Percentiles rank a stretch among this genome's conserved stretches.
Conservation (phyloP, 1,284 basidiomycete genomes). For the Tranzscheliella williamsii region DNA sequence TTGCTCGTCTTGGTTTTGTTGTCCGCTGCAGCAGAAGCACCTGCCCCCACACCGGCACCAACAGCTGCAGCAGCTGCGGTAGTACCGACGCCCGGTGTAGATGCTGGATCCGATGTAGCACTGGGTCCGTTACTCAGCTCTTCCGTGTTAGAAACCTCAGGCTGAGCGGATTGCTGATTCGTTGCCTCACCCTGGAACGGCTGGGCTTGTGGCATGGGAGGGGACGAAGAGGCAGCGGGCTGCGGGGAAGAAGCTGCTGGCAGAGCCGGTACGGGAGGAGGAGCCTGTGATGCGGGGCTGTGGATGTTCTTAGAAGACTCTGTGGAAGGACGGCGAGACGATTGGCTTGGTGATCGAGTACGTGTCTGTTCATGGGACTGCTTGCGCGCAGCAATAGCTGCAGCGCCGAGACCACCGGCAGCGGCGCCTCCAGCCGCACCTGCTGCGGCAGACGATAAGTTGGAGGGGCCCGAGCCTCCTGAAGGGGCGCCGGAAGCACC, state of each 20-base stretch:
- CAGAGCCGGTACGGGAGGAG: conserved; percentile 32
- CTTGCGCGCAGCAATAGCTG: conserved; percentile 10
- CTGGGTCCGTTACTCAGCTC: no score
- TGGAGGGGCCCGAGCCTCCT: conserved; percentile 8
- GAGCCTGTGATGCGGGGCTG: conserved; percentile 10
- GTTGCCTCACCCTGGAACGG: no score
- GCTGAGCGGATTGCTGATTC: no score
- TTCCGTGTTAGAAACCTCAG: no score
- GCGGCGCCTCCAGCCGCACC: background rate
- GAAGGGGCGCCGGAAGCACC: conserved; percentile 7
- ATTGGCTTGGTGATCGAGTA: conserved; percentile 15
- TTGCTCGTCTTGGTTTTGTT: conserved; percentile 25
- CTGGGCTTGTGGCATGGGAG: no score
- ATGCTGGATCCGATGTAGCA: no score
- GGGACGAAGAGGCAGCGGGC: no score
- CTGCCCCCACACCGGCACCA: conserved; percentile 6
- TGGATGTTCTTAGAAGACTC: conserved; percentile 15
- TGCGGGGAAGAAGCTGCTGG: conserved; percentile 3
- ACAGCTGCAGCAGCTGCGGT: background rate
- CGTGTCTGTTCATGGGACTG: conserved; percentile 31
- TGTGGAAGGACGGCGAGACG: conserved; percentile 13
- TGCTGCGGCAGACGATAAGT: conserved; percentile 2
- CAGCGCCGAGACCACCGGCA: conserved; percentile 20
- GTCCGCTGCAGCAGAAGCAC: conserved; percentile 12
- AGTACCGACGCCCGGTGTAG: no score